Percentiles rank a stretch among this genome's conserved stretches.
phyloP scores from a whole-genome alignment of 352 stramenopile genomes.

The Globisporangium acanthophoron region DNA sequence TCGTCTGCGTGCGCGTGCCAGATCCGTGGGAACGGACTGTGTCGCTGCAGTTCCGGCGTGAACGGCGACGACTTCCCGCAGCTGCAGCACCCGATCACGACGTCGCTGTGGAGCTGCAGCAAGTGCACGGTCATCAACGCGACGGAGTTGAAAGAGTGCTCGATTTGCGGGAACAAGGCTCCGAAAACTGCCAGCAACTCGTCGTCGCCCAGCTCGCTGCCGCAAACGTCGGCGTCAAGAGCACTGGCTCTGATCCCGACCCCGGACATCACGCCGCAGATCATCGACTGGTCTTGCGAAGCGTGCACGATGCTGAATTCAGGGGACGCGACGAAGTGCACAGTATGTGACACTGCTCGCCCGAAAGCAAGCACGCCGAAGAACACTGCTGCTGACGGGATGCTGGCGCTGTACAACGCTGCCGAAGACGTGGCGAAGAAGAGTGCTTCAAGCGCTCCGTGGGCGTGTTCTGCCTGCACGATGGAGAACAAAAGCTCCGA shows the following conservation, averaged over 20 bases:
- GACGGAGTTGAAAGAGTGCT: constrained; percentile 42
- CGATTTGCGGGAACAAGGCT: constrained; percentile 51
- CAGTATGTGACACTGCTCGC: constrained; percentile 60
- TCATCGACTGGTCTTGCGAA: constrained; percentile 59
- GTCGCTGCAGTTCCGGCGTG: constrained; percentile 43
- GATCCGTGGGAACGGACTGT: constrained; percentile 42
- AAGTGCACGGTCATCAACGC: constrained; percentile 83
- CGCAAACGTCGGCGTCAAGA: constrained; percentile 33
- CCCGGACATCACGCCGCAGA: constrained; percentile 8
- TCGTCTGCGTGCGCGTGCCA: constrained; percentile 70
- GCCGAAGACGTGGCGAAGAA: constrained; percentile 41
- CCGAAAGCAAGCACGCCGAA: constrained; percentile 20
- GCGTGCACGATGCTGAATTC: constrained; percentile 80
- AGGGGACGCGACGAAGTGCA: constrained; percentile 49
- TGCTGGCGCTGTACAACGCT: constrained; percentile 67
- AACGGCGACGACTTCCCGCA: constrained; percentile 27
- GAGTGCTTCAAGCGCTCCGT: constrained; percentile 19
- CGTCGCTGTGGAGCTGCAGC: constrained; percentile 64
- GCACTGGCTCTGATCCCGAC: constrained; percentile 38
- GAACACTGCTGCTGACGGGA: constrained; percentile 32
- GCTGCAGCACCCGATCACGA: constrained; percentile 31
- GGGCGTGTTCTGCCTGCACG: constrained; percentile 65
- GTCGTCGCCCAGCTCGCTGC: background rate
- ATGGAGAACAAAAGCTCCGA: constrained; percentile 69
- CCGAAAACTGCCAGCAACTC: constrained; percentile 16